Conservation (phyloP, 2,329 filamentous ascomycete genomes). For the Juglanconis sp. region DNA sequence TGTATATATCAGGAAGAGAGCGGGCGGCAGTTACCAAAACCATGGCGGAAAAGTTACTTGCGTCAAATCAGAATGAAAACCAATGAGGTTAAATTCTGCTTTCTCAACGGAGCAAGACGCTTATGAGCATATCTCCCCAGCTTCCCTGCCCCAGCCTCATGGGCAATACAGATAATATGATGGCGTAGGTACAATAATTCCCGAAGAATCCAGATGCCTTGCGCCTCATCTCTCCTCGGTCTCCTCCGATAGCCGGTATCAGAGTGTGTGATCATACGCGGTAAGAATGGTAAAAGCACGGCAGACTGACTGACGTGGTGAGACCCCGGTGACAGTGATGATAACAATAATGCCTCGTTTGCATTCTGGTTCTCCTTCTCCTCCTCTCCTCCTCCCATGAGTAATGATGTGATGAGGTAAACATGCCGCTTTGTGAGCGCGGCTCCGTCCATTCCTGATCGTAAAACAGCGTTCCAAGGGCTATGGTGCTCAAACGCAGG, state of each 20-base stretch:
- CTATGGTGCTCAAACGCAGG: too few relatives aligned
- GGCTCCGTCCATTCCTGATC: too few relatives aligned
- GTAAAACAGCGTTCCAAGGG: too few relatives aligned
- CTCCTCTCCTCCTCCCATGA: too few relatives aligned
- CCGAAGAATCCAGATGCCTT: background rate
- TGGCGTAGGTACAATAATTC: conserved; percentile 9
- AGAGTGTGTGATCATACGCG: background rate
- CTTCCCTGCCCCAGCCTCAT: background rate
- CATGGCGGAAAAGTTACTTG: background rate
- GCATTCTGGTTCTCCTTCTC: background rate
- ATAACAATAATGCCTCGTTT: background rate
- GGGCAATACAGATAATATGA: background rate
- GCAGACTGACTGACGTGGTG: too few relatives aligned
- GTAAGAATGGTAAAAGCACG: background rate
- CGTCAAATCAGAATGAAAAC: background rate
- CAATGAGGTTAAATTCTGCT: background rate
- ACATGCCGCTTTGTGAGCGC: too few relatives aligned
- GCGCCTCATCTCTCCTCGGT: background rate
- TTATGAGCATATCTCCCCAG: background rate
- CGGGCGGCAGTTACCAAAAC: background rate
- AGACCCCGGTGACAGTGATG: background rate
- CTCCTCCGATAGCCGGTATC: conserved; percentile 10
- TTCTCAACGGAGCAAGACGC: background rate
- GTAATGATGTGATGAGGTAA: too few relatives aligned
- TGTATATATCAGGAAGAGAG: background rate